A percentile compares a stretch with the other conserved stretches of the same genome.
These are phyloP conservation scores for Wickerhamiella allomyrinae DNA, from an alignment of 805 yeast genomes.

Conservation along the genomic window DNA sequence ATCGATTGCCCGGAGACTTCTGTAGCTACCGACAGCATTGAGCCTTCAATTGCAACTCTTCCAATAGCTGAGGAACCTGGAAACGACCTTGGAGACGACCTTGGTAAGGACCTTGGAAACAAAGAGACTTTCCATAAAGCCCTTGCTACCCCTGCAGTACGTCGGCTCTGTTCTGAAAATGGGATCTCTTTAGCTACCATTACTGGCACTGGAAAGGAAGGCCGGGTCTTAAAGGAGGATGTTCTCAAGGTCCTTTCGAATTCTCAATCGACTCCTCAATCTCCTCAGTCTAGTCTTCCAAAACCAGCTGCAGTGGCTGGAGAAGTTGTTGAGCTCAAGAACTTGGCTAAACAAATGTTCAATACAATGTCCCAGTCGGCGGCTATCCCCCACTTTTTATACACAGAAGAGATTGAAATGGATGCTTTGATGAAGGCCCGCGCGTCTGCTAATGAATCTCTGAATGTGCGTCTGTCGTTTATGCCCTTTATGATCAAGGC, in stretches of 20 bases:
- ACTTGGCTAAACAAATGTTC: slow-evolving; percentile 24
- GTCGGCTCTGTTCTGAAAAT: slow-evolving; percentile 21
- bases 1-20: slow-evolving; percentile 17
- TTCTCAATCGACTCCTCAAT: slow-evolving; percentile 1
- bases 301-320: slow-evolving; percentile 4
- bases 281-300: slow-evolving; percentile 2
- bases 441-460: slow-evolving; percentile 14
- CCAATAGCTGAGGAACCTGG: no score
- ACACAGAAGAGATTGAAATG: slow-evolving; percentile 23
- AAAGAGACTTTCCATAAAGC: slow-evolving; percentile 5
- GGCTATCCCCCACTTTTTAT: slow-evolving; percentile 24
- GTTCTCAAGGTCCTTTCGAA: slow-evolving; percentile 10
- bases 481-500: slow-evolving; percentile 27
- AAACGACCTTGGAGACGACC: no score
- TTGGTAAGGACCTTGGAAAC: no score
- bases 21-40: no score
- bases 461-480: slow-evolving; percentile 18
- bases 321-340: slow-evolving; percentile 16
- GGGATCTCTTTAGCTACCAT: slow-evolving; percentile 17
- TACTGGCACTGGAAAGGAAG: slow-evolving; percentile 23
- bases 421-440: slow-evolving; percentile 20
- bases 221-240: slow-evolving; percentile 25
- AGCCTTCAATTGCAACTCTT: no score
- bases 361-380: slow-evolving; percentile 23
- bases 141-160: slow-evolving; percentile 25